Evolutionary conservation across 176 grass and related monocot genomes (phyloP), one percentile per base, ranked within the genome.

Genomic region (Bolboschoenus planiculmis): DNA sequence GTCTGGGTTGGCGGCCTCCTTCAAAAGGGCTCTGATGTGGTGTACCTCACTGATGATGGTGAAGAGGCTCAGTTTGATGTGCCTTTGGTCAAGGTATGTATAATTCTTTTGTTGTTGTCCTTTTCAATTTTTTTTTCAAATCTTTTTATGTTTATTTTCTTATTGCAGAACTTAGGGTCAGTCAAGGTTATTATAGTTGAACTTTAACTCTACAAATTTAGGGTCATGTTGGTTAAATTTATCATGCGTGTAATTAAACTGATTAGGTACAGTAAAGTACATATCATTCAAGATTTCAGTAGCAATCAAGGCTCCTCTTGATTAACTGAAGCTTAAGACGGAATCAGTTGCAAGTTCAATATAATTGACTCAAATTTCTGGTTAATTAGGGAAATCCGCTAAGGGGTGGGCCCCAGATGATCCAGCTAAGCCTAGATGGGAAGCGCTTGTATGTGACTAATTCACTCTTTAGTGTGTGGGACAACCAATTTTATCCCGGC

Each of bases 361-460:
- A 11, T 37, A n/a, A 23, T 59, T 35, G 8, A 80, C 33, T 57
- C 33, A 58, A 80, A 80, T 1, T 53, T 80, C 31, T 39, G 10
- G 30, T 58, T 80, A 51, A 83, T 84, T 61, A 95, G 92, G 92
- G 92, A 10, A 86, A 93, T 67, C 89, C 82, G 18, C 90, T 95
- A n/a, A 88, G 96, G 87, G 96, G 96, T 48, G 96, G 96, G 4
- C 96, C 96, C 1, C 90, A 95, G 81, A 93, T 95, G 96, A 98
- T 98, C 85, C 92, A 98, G 60, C 51, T 98, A 33, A 98, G 96
- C 61, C 73, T 95, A 59, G 96, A 98, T 30, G 96, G 90, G 43
- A 98, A 93, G 86, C 89, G 96, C 66, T 37, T 95, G 4, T 98
- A 95, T 1, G 90, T 94, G 20, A 98, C 96, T 10, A 98, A 98